Evolutionary conservation across 1,139 yeast species (phyloP), one percentile per base, ranked within the genome.

Genomic region (Eremothecium coryli): DNA sequence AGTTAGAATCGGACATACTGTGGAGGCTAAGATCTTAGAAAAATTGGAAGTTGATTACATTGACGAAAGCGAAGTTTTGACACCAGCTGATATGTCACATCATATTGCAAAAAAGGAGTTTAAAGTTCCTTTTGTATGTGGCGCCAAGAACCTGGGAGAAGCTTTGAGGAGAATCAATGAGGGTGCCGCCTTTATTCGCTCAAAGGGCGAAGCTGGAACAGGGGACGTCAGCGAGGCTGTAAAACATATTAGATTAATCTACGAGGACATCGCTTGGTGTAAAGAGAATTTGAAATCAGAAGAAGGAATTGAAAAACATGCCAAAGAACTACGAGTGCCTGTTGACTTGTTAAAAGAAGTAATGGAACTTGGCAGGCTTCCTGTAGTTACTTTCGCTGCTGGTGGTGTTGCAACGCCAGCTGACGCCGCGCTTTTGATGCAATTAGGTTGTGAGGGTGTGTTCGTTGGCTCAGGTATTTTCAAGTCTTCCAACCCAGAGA

Each of bases 361-460:
- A 37, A 64, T 76, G 34, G 69, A 67, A 32, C 60, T 63, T 9
- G 85, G 85, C 26, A 75, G 76, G 46, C 68, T 82, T 45, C 90
- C 90, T 1, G 93, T 82, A 31, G 93, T 82, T 37, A 82, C 81
- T 64, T 82, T 82, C 58, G 93, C 93, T 26, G 93, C 93, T 29
- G 94, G 94, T 33, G 94, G 94, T 44, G 80, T 82, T 36, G 93
- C 93, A 8, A 80, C 93, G 8, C 94, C 94, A 18, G 78, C 90
- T 2, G 94, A 82, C 58, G 93, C 93, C 28, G 93, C 93, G 8
- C 64, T 82, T 45, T 77, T 85, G 61, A 82, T 82, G 93, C 88
- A 82, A 60, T 66, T 82, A 50, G 94, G 94, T n/a, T 80, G 86
- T 57, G 93, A 82, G 54, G 94, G 94, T 44, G 86, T 82, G 25